A percentile compares a stretch with the other conserved stretches of the same genome.
Evolutionary conservation across 2,329 filamentous ascomycete species (phyloP).

Genomic region (Dactylonectria macrodidyma): DNA sequence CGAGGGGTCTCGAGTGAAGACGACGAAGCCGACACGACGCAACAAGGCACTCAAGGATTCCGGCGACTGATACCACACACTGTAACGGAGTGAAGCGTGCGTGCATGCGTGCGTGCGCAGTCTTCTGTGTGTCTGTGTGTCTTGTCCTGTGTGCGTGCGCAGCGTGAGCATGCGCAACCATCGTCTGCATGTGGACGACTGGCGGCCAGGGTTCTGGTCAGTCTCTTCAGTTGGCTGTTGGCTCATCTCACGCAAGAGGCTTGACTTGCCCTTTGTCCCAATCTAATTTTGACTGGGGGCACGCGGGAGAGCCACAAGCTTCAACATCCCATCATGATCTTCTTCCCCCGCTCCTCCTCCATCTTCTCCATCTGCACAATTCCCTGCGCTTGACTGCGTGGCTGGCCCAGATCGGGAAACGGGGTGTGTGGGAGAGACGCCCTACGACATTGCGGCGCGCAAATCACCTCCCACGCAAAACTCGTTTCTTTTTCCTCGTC

Average conservation of each 20-base stretch:
- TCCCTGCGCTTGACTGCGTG: slow-evolving; percentile 44
- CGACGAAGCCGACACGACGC: slow-evolving; percentile 16
- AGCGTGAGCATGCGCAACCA: slow-evolving; percentile 15
- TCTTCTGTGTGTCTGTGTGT: not conserved
- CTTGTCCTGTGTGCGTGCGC: not conserved
- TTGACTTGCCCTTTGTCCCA: not conserved
- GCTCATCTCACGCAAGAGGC: not conserved
- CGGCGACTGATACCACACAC: not conserved
- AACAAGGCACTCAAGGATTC: slow-evolving; percentile 7
- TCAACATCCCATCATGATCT: not conserved
- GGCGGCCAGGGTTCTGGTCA: not conserved
- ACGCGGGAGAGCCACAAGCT: slow-evolving; percentile 27
- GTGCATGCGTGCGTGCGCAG: no score
- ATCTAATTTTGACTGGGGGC: slow-evolving; percentile 11
- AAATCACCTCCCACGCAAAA: slow-evolving; percentile 41
- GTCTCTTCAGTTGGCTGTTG: slow-evolving; percentile 2
- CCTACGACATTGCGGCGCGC: slow-evolving; percentile 34
- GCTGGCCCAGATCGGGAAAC: slow-evolving; percentile 48
- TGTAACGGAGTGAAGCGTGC: not conserved
- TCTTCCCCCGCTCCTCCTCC: slow-evolving; percentile 24
- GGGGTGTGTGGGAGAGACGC: slow-evolving; percentile 38
- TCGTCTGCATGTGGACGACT: slow-evolving; percentile 20
- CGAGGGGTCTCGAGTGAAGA: slow-evolving; percentile 2
- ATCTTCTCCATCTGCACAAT: slow-evolving; percentile 38
- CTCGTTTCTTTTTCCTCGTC: slow-evolving; percentile 23